Percentiles rank a stretch among this genome's conserved stretches.
phyloP scores from a whole-genome alignment of 2,329 filamentous ascomycete genomes.

The Xylaria sp. region DNA sequence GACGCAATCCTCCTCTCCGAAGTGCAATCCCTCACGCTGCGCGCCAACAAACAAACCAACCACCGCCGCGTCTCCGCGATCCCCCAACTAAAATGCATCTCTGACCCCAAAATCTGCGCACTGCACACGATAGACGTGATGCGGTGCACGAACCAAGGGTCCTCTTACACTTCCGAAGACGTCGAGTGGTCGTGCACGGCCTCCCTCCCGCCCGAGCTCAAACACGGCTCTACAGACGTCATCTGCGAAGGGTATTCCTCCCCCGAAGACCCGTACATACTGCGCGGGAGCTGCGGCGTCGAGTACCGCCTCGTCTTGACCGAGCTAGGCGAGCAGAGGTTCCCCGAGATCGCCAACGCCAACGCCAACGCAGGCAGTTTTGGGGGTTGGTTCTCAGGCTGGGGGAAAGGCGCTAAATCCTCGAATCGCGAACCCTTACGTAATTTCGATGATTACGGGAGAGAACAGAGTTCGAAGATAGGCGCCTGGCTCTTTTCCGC shows the following conservation, averaged over 20 bases:
- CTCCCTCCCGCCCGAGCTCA: slow-evolving; percentile 63
- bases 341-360: slow-evolving; percentile 59
- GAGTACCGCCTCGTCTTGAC: slow-evolving; percentile 86
- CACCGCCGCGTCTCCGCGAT: slow-evolving; percentile 77
- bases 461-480: slow-evolving; percentile 37
- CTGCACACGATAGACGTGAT: slow-evolving; percentile 80
- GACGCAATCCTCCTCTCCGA: slow-evolving; percentile 63
- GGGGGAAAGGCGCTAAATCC: slow-evolving; percentile 29
- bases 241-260: slow-evolving; percentile 86
- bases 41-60: slow-evolving; percentile 67
- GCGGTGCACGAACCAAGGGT: slow-evolving; percentile 87
- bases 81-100: slow-evolving; percentile 80
- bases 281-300: slow-evolving; percentile 91
- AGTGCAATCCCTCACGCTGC: slow-evolving; percentile 81
- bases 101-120: slow-evolving; percentile 65
- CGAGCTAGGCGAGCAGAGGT: slow-evolving; percentile 72
- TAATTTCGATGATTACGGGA: neutral
- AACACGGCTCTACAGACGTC: slow-evolving; percentile 85
- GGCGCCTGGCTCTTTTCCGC: slow-evolving; percentile 61
- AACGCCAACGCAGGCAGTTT: slow-evolving; percentile 48
- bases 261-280: slow-evolving; percentile 80
- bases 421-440: slow-evolving; percentile 26
- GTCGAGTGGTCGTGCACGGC: slow-evolving; percentile 89
- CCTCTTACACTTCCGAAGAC: slow-evolving; percentile 78
- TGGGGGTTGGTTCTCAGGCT: slow-evolving; percentile 42